A percentile compares a stretch with the other conserved stretches of the same genome.
phyloP scores from a whole-genome alignment of 2,329 filamentous ascomycete genomes.

The Colletotrichum magnum region DNA sequence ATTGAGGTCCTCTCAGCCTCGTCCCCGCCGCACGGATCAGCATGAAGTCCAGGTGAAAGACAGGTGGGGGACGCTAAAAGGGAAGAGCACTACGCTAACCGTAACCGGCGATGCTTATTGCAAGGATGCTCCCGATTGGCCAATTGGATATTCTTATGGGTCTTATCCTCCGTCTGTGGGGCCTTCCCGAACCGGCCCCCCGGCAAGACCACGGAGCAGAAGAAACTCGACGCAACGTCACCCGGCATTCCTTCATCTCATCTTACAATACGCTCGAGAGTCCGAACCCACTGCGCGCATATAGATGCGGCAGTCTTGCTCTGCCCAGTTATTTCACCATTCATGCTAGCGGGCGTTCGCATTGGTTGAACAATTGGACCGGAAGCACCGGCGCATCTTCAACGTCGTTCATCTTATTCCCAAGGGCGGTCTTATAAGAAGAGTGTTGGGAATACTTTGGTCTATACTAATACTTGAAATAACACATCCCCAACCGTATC shows the following conservation, averaged over 20 bases:
- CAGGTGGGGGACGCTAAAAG: conserved; percentile 25
- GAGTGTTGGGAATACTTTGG: background rate
- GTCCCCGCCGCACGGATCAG: conserved; percentile 20
- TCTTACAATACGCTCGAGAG: conserved; percentile 3
- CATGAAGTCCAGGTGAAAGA: background rate
- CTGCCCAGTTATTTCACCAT: background rate
- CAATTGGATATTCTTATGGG: background rate
- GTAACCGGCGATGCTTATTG: background rate
- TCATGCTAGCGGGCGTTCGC: background rate
- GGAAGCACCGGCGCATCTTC: conserved; percentile 21
- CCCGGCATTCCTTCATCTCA: conserved; percentile 18
- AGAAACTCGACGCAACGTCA: conserved; percentile 28
- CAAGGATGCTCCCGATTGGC: conserved; percentile 21
- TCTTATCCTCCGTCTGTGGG: background rate
- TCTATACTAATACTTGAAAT: background rate
- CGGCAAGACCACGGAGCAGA: conserved; percentile 7
- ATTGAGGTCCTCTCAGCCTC: conserved; percentile 28
- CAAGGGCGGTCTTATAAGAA: background rate
- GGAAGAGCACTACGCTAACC: background rate
- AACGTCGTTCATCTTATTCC: background rate
- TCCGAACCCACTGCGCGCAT: background rate
- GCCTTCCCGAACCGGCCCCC: conserved; percentile 7
- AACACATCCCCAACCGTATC: background rate
- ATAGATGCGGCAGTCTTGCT: background rate
- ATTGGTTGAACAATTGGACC: background rate